Base-by-base conservation (phyloP, 192 early-diverging fungal genomes). In the Mortierella antarctica region DNA sequence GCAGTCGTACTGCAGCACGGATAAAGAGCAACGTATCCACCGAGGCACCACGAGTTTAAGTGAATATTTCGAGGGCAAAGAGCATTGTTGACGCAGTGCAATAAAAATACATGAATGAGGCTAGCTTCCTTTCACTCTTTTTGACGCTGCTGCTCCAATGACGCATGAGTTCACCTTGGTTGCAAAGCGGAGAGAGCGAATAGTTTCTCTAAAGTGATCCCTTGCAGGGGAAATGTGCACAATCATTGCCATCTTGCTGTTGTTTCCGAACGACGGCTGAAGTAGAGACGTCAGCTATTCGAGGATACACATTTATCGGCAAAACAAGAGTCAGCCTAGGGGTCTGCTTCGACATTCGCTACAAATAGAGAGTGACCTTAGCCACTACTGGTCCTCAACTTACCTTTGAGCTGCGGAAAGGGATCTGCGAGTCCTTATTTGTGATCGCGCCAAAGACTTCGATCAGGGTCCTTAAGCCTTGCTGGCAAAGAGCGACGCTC, bases 91-190 rank as follows among this genome's bases (percentile, higher is more conserved):
- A 31, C 1, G 31, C 31, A 31, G 31, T 31, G 31, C 31, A 31
- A 31, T 31, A 31, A 31, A 31, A 31, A 3, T 3, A 31, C 3
- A 31, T 3, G 31, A 31, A 1, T 31, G 3, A 31, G 31, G 31
- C 31, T 31, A 31, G 31, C 31, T 31, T 31, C 31, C 31, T 31
- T 31, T 31, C 31, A 31, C 31, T 31, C 31, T 31, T 3, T 31
- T 31, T 31, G 31, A 31, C 3, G 31, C 31, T 31, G 31, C 31
- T 31, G 31, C 57, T 59, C 40, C 40, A 42, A 59, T 31, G 5
- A 59, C 23, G 18, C 57, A 59, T 9, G 7, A 42, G 40, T 59
- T 59, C 39, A 59, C 57, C 57, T 59, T 59, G 57, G 57, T n/a
- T 10, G 57, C 57, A 42, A 59, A 59, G 3, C 57, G 40, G 2